Percentiles rank a stretch among this genome's conserved stretches.
Conservation (phyloP, 2,329 filamentous ascomycete genomes). For the Aspergillus glaucus region DNA sequence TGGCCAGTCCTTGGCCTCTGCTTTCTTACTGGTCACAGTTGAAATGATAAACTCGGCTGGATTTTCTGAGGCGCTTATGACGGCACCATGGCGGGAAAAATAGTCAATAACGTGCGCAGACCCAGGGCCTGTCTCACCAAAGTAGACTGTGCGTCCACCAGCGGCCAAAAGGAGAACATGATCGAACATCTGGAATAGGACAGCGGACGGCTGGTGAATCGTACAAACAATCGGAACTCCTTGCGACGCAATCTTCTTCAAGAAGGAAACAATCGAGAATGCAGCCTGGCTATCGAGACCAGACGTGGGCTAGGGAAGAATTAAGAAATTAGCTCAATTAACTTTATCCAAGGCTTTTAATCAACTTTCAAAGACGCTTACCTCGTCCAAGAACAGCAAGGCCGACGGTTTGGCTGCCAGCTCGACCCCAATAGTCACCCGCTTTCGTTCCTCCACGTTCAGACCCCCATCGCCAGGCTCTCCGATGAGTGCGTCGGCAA, state of each 20-base stretch:
- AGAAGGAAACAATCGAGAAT: slow-evolving; percentile 47
- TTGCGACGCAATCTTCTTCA: slow-evolving; percentile 53
- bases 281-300: slow-evolving; percentile 46
- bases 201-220: slow-evolving; percentile 54
- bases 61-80: neutral
- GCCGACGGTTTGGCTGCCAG: slow-evolving; percentile 43
- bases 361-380: too few species aligned
- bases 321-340: too few species aligned
- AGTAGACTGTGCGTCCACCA: slow-evolving; percentile 50
- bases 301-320: slow-evolving; percentile 36
- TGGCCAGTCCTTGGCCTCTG: neutral
- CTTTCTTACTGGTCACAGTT: neutral
- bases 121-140: slow-evolving; percentile 37
- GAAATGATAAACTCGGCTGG: neutral
- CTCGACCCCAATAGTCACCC: slow-evolving; percentile 35
- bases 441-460: slow-evolving; percentile 46
- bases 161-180: slow-evolving; percentile 49
- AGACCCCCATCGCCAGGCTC: slow-evolving; percentile 51
- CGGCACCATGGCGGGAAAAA: neutral
- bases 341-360: too few species aligned
- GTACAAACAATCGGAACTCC: slow-evolving; percentile 57
- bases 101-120: slow-evolving; percentile 32
- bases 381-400: slow-evolving; percentile 59
- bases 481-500: slow-evolving; percentile 61
- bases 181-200: slow-evolving; percentile 54